Conservation (phyloP, 2,329 filamentous ascomycete genomes). For the Metarhizium album region DNA sequence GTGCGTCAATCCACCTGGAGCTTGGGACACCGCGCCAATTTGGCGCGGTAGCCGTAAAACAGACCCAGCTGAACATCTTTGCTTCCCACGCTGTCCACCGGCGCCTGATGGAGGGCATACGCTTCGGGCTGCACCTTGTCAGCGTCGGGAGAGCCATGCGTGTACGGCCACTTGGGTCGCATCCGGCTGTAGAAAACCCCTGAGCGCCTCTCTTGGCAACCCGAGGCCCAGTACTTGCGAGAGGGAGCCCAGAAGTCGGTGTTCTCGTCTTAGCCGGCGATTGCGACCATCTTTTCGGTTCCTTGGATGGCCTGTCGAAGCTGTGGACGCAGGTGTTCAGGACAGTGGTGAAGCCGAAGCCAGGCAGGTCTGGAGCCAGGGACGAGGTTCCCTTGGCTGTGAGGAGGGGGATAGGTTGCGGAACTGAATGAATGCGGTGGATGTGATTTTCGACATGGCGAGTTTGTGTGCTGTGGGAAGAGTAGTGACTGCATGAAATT, state of each 20-base stretch:
- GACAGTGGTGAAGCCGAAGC: conserved; percentile 46
- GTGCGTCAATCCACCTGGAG: conserved; percentile 45
- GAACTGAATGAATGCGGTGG: conserved; percentile 18
- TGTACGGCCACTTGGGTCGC: conserved; percentile 34
- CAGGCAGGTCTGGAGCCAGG: conserved; percentile 49
- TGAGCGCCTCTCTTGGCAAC: conserved; percentile 25
- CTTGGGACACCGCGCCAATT: conserved; percentile 39
- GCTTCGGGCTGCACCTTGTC: conserved; percentile 30
- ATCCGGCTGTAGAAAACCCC: conserved; percentile 22
- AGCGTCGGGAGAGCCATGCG: conserved; percentile 24
- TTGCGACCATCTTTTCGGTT: conserved; percentile 36
- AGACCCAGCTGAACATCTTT: conserved; percentile 44
- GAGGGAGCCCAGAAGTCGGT: conserved; percentile 42
- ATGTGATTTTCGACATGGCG: neutral
- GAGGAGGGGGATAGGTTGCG: conserved; percentile 33
- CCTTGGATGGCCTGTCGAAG: conserved; percentile 42
- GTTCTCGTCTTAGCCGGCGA: conserved; percentile 51
- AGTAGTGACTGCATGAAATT: too few relatives aligned
- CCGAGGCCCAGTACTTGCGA: conserved; percentile 31
- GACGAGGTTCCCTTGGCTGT: conserved; percentile 23
- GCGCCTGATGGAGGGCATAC: conserved; percentile 39
- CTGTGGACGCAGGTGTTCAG: conserved; percentile 38
- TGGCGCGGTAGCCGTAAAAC: conserved; percentile 46
- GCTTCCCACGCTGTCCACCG: conserved; percentile 38
- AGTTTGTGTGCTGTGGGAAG: neutral